phyloP scores from a whole-genome alignment of 2,329 filamentous ascomycete genomes.

The Dothistroma septosporum region DNA sequence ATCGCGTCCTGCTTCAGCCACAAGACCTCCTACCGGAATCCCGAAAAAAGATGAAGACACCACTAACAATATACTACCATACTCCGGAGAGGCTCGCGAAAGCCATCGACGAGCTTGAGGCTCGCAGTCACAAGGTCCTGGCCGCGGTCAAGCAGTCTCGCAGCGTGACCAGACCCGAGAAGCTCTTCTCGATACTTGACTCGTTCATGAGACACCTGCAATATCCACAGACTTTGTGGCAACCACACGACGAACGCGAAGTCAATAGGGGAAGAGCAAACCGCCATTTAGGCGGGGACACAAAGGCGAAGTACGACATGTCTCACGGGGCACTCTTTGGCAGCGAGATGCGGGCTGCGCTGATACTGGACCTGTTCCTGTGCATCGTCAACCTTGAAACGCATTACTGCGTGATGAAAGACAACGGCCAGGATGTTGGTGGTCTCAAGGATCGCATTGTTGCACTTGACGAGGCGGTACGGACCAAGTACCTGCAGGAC shows the following conservation, averaged over 20 bases:
- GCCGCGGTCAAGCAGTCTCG: background rate
- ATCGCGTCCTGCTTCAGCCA: background rate
- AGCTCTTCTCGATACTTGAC: background rate
- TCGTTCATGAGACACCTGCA: background rate
- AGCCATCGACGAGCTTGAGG: constrained; percentile 7
- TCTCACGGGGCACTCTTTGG: background rate
- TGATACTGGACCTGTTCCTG: constrained; percentile 19
- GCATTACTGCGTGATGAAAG: constrained; percentile 23
- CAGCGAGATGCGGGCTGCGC: constrained; percentile 1
- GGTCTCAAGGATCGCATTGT: constrained; percentile 9
- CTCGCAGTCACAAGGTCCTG: background rate
- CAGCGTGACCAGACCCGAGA: background rate
- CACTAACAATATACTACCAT: constrained; percentile 2
- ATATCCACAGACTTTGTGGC: constrained; percentile 8
- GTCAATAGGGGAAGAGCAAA: background rate
- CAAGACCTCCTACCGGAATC: background rate
- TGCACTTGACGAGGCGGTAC: background rate
- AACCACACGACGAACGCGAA: background rate
- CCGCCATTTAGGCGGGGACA: background rate
- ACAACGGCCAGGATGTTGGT: constrained; percentile 12
- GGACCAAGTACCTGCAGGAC: background rate
- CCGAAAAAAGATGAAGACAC: background rate
- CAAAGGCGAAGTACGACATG: background rate
- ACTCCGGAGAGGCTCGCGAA: constrained; percentile 5
- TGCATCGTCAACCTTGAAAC: constrained; percentile 30